Conservation (phyloP, 1,284 basidiomycete species). For the Apiotrichum gracile region DNA sequence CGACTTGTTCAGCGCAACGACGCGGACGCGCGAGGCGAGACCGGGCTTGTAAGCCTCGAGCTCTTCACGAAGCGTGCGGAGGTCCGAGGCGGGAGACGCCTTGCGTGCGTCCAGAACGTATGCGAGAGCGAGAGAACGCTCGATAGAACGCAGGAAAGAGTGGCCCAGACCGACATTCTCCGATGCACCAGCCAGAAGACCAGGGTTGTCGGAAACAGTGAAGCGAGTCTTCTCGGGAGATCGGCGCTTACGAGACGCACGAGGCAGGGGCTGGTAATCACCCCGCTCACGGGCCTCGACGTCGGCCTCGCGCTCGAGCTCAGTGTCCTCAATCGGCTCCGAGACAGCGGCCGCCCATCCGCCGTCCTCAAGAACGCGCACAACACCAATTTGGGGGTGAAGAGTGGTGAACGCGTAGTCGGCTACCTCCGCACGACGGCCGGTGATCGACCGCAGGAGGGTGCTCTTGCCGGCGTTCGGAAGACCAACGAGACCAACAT, state of each 20-base stretch:
- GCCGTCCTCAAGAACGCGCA: constrained; percentile 75
- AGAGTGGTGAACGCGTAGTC: constrained; percentile 91
- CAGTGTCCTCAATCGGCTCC: constrained; percentile 63
- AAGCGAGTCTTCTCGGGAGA: constrained; percentile 67
- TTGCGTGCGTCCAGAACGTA: constrained; percentile 85
- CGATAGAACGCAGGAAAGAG: constrained; percentile 86
- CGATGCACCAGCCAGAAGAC: constrained; percentile 76
- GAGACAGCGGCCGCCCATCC: constrained; percentile 55
- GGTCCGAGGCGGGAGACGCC: constrained; percentile 67
- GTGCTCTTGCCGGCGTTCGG: constrained; percentile 84
- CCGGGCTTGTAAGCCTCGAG: constrained; percentile 77
- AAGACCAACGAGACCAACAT: constrained; percentile 86
- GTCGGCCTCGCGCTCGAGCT: constrained; percentile 56
- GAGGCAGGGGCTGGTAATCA: constrained; percentile 25
- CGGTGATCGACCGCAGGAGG: constrained; percentile 80
- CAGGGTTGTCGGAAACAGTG: constrained; percentile 96
- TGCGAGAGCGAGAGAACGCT: constrained; percentile 80
- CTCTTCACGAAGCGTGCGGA: constrained; percentile 67
- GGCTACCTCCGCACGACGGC: constrained; percentile 80
- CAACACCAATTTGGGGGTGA: constrained; percentile 90
- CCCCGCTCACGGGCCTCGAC: constrained; percentile 31
- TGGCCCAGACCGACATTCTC: constrained; percentile 89
- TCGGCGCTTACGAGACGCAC: constrained; percentile 5
- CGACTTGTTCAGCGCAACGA: constrained; percentile 92
- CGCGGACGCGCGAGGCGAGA: constrained; percentile 65